Evolutionary conservation across 83 land plant genomes (phyloP).

Genomic region (Larix sibirica): DNA sequence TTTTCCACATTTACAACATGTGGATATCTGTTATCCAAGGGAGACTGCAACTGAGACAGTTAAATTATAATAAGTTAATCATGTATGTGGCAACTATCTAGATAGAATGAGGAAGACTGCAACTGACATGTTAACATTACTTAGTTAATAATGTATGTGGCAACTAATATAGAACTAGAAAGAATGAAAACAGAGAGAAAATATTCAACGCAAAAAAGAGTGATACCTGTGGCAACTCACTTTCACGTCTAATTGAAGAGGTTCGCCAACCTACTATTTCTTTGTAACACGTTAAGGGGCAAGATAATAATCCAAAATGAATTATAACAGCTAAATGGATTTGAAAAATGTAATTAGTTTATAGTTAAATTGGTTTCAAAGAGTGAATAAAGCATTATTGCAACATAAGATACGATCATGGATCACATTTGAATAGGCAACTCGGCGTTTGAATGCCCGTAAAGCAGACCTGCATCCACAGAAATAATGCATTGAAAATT

Average conservation of each 20-base stretch:
- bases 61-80: constrained; percentile 1
- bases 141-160: not conserved
- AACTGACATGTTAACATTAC: constrained; percentile 25
- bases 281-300: constrained; percentile 27
- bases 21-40: constrained; percentile 67
- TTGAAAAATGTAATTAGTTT: not conserved
- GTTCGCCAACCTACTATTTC: constrained; percentile 98
- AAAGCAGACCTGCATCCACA: constrained; percentile 73
- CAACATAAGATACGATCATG: constrained; percentile 86
- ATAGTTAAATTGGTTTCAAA: not conserved
- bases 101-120: constrained; percentile 25
- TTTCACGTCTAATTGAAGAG: constrained; percentile 77
- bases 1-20: constrained; percentile 84
- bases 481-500: not conserved
- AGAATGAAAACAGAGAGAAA: not conserved
- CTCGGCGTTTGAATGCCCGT: constrained; percentile 65
- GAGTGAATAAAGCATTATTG: not conserved
- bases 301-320: constrained; percentile 17
- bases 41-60: constrained; percentile 41
- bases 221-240: constrained; percentile 70
- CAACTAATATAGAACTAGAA: not conserved
- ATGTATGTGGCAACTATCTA: not conserved
- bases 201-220: not conserved
- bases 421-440: constrained; percentile 79
- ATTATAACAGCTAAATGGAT: not conserved